Evolutionary conservation across 2,329 filamentous ascomycete species (phyloP).

Genomic region (Fusarium ramigenum): DNA sequence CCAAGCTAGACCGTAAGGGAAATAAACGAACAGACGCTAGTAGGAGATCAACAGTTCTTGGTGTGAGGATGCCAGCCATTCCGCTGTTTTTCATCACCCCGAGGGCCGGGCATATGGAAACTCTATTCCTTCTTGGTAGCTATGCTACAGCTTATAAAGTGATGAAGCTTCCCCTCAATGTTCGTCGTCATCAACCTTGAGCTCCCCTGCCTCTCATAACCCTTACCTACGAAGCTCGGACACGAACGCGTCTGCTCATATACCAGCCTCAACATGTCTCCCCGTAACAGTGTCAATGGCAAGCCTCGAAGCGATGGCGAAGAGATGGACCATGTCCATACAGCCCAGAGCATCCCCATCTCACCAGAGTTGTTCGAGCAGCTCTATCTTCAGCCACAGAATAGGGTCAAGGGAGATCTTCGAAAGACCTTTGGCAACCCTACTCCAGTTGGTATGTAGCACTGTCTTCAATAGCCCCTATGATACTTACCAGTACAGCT

Average conservation of each 20-base stretch:
- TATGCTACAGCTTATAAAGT: background rate
- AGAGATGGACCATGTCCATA: conserved; percentile 39
- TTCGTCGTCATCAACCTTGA: background rate
- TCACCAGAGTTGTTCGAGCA: conserved; percentile 63
- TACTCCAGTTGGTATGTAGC: conserved; percentile 53
- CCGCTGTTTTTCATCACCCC: background rate
- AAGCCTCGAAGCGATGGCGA: conserved; percentile 25
- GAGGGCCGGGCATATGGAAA: background rate
- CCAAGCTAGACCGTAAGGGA: background rate
- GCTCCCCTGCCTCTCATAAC: background rate
- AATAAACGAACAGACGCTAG: background rate
- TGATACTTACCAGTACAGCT: conserved; percentile 8
- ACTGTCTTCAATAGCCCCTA: accelerated
- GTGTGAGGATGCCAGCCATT: background rate
- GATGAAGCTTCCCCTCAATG: background rate
- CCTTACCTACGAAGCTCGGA: no score
- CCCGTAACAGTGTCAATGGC: conserved; percentile 4
- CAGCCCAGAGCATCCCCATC: conserved; percentile 56
- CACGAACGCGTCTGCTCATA: background rate
- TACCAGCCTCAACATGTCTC: conserved; percentile 16
- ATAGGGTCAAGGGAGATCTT: conserved; percentile 55
- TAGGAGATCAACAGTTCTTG: background rate
- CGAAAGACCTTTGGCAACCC: conserved; percentile 62
- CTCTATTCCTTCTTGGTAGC: background rate
- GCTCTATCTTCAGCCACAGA: conserved; percentile 60